These are phyloP conservation scores for Epichloe amarillans DNA, from an alignment of 2,329 filamentous ascomycete species.

Conservation along the genomic window DNA sequence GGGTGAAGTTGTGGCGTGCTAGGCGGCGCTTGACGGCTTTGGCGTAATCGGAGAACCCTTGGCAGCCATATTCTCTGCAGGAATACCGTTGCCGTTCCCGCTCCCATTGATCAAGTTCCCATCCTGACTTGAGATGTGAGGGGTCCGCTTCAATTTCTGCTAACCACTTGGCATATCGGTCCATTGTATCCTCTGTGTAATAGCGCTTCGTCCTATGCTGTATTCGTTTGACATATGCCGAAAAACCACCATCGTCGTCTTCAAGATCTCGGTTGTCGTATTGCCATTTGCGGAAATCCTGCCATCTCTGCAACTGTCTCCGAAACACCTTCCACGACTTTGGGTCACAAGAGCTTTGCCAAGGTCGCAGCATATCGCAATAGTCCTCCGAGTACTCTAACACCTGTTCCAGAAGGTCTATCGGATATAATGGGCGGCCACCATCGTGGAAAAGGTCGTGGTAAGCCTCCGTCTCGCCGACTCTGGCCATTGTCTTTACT, in stretches of 20 bases:
- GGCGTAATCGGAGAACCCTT: constrained; percentile 11
- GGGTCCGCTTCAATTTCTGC: too few species aligned
- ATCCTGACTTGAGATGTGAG: background rate
- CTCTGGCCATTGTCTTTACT: background rate
- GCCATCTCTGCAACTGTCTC: constrained; percentile 14
- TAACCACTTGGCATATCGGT: too few species aligned
- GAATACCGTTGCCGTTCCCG: background rate
- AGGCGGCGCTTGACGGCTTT: constrained; percentile 13
- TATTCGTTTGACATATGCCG: background rate
- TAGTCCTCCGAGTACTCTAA: background rate
- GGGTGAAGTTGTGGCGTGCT: constrained; percentile 14
- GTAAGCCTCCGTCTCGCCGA: background rate
- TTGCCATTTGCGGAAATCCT: constrained; percentile 18
- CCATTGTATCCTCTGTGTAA: too few species aligned
- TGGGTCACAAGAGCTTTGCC: background rate
- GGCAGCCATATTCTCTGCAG: too few species aligned
- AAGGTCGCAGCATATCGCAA: background rate
- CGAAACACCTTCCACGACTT: constrained; percentile 10
- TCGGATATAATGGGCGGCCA: background rate
- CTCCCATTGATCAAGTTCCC: background rate
- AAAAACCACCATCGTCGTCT: constrained; percentile 4
- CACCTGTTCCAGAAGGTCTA: background rate
- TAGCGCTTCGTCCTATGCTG: background rate
- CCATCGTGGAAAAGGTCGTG: background rate
- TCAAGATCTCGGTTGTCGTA: constrained; percentile 10